Evolutionary conservation across 2,329 filamentous ascomycete genomes (phyloP).

Genomic region (Fusarium zealandicum): DNA sequence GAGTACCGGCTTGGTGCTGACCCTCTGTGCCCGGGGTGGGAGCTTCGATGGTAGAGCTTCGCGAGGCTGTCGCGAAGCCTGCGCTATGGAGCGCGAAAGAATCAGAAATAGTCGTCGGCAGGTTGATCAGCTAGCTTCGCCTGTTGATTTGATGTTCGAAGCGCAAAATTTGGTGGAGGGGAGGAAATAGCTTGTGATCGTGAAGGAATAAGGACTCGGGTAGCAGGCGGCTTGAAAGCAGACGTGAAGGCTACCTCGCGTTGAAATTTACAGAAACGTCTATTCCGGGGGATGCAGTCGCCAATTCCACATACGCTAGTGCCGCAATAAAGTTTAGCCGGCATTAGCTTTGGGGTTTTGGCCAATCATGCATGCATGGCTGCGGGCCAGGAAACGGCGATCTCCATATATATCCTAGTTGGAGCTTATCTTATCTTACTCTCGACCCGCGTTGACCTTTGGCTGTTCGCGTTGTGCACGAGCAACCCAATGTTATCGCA

Average conservation of each 20-base stretch:
- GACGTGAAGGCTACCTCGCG: slow-evolving; percentile 42
- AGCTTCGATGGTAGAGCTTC: slow-evolving; percentile 29
- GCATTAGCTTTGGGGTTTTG: slow-evolving; percentile 15
- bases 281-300: slow-evolving; percentile 50
- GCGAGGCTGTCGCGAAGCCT: slow-evolving; percentile 37
- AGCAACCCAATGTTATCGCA: too few relatives aligned
- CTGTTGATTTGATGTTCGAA: neutral
- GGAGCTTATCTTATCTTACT: slow-evolving; percentile 34
- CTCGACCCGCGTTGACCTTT: neutral
- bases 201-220: slow-evolving; percentile 1
- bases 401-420: too few relatives aligned
- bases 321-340: slow-evolving; percentile 48
- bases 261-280: slow-evolving; percentile 51
- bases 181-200: neutral
- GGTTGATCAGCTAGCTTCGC: neutral
- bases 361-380: slow-evolving; percentile 2
- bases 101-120: neutral
- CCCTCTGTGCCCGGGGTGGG: slow-evolving; percentile 24
- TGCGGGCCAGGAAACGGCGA: neutral
- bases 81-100: slow-evolving; percentile 4
- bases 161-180: neutral
- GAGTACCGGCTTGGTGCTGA: slow-evolving; percentile 31
- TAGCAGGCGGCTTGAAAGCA: slow-evolving; percentile 19
- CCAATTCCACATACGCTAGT: slow-evolving; percentile 55
- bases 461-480: too few relatives aligned